Base-by-base conservation (phyloP, 257 asterid species). In the Nicotiana otophora region DNA sequence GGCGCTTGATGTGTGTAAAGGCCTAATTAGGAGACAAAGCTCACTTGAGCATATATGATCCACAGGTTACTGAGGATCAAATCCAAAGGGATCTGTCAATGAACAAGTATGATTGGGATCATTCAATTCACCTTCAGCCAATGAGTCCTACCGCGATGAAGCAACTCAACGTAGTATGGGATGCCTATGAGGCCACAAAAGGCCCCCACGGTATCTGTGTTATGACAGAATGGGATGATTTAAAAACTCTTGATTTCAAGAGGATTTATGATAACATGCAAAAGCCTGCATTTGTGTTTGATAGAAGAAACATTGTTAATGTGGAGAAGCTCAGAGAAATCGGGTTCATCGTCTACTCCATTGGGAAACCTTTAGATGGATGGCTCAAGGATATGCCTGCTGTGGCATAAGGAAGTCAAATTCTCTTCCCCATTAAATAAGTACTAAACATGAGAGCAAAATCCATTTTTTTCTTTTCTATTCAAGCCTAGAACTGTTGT, bases 81-180 rank as follows among this genome's bases (percentile, higher is more conserved):
- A 89, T 89, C 63, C 87, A 77, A 80, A 84, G 86, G 84, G 92
- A 87, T 61, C 84, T 89, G 33, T 62, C 90, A 3, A 82, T 87
- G 90, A 82, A 81, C 68, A 89, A 87, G 84, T 89, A 87, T 68
- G 92, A 89, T 28, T 89, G 89, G 92, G 92, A 89, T 48, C 89
- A 87, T 66, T 90, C 92, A 39, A 81, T 87, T 62, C 88, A 84
- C 83, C 86, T 89, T 62, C 89, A 89, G 83, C 92, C 92, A 11
- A 81, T 84, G 84, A 89, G 92, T 83, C 92, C 92, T 31, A 51
- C 85, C 3, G 51, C 85, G 7, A 83, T 84, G 68, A 89, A 89
- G 83, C 88, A 87, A 48, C 87, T 89, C 23, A 83, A 78, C 4
- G 65, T 72, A 4, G 92, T 84, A 36, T 89, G 92, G 92, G 88